Base-by-base conservation (phyloP, 768 basidiomycete genomes). In the Pleurotus giganteus region DNA sequence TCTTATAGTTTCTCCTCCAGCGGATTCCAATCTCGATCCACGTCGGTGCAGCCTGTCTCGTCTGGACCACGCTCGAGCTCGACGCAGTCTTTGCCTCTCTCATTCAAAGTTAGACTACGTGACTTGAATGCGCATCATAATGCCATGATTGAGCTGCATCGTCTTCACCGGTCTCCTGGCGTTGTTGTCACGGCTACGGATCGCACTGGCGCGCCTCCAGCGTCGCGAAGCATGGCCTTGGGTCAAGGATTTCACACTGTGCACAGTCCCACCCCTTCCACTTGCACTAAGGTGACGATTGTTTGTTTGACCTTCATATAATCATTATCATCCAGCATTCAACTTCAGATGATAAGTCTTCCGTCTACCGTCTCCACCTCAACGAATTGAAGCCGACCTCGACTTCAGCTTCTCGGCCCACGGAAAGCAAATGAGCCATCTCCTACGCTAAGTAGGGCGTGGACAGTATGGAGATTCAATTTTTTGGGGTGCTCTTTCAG, bases 61-160 rank as follows among this genome's bases (percentile, higher is more conserved):
- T 23, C 24, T 24, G 21, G 23, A 13, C 27, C 27, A 17, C 21
- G 21, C 9, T 28, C 44, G 19, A 23, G 8, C 12, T 12, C 49
- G 9, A 19, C 34, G 17, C 31, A 32, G 29, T 12, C 32, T 51
- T 29, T 37, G 24, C 49, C 49, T 15, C 32, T 51, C 17, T 51
- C 49, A 9, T 51, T 51, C 31, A 51, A 37, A 37, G 23, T 51
- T 1, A 34, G 24, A 28, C 49, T 51, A 5, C 31, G 49, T 4
- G 49, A 51, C 24, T 24, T 51, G 49, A 51, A 51, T n/a, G 49
- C 49, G 17, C 34, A 51, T 24, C 49, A 51, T 26, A 34, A 37
- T 19, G 34, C 31, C 11, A 34, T 51, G 29, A 17, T 36, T 51
- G 49, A 17, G 11, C n/a, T 51, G 34, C n/a, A 51, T 37, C 49